phyloP scores from a whole-genome alignment of 1,284 basidiomycete genomes.

The Trichosporon sp. region DNA sequence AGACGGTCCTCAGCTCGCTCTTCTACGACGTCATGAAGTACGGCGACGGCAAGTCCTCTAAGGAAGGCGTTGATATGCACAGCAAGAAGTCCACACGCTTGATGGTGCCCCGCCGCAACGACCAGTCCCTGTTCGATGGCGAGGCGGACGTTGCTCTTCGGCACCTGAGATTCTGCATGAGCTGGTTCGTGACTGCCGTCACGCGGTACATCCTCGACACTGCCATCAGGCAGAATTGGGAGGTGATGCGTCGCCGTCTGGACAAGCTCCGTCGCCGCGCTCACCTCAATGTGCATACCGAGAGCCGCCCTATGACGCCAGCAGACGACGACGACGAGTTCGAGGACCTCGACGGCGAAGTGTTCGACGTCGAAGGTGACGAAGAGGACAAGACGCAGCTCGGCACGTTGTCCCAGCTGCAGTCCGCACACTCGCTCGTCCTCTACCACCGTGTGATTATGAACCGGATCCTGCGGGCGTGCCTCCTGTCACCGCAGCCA shows the following conservation, averaged over 20 bases:
- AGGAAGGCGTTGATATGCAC: not conserved
- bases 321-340: constrained; percentile 15
- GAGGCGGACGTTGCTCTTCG: constrained; percentile 55
- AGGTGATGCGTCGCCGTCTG: constrained; percentile 57
- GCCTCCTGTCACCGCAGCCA: constrained; percentile 59
- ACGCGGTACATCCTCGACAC: constrained; percentile 67
- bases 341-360: constrained; percentile 17
- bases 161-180: constrained; percentile 65
- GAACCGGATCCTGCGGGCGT: constrained; percentile 69
- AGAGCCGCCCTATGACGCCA: constrained; percentile 25
- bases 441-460: constrained; percentile 63
- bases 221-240: constrained; percentile 68
- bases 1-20: constrained; percentile 62
- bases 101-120: not conserved
- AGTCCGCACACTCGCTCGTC: constrained; percentile 68
- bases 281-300: not conserved
- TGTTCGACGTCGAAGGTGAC: constrained; percentile 13
- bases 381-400: constrained; percentile 41
- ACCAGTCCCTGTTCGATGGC: not conserved
- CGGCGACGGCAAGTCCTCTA: not conserved
- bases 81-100: not conserved
- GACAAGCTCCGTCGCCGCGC: constrained; percentile 22
- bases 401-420: constrained; percentile 26
- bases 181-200: constrained; percentile 61
- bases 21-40: constrained; percentile 51